Percentiles rank a stretch among this genome's conserved stretches.
phyloP scores from a whole-genome alignment of 176 grass and related monocot genomes.

The Aegilops sharonensis region DNA sequence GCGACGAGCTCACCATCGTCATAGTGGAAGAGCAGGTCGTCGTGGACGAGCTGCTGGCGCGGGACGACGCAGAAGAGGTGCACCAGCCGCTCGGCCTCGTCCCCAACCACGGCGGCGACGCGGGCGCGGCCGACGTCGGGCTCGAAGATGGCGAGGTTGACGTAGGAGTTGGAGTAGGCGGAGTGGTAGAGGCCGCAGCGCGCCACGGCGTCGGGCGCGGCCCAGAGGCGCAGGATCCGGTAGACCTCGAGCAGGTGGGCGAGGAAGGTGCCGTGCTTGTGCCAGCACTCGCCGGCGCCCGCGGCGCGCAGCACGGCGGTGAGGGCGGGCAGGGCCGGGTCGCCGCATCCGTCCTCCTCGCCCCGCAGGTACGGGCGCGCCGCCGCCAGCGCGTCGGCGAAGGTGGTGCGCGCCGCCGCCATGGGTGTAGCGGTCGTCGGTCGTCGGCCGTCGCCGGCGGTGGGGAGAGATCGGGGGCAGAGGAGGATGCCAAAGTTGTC shows the following conservation, averaged over 20 bases:
- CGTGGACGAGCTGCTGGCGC: slow-evolving; percentile 52
- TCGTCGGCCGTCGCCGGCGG: slow-evolving; percentile 5
- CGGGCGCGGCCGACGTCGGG: slow-evolving; percentile 45
- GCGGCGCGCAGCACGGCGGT: slow-evolving; percentile 50
- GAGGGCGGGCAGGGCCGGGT: slow-evolving; percentile 60
- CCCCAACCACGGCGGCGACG: slow-evolving; percentile 48
- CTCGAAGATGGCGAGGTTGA: slow-evolving; percentile 93
- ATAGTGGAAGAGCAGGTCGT: slow-evolving; percentile 53
- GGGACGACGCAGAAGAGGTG: slow-evolving; percentile 94
- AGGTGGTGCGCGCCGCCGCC: slow-evolving; percentile 41
- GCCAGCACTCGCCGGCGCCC: slow-evolving; percentile 86
- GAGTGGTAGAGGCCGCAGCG: slow-evolving; percentile 90
- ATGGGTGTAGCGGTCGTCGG: too few species aligned
- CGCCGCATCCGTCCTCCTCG: slow-evolving; percentile 44
- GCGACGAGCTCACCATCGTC: slow-evolving; percentile 44
- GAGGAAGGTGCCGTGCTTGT: slow-evolving; percentile 97
- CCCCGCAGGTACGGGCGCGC: slow-evolving; percentile 74
- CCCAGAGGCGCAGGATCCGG: slow-evolving; percentile 73
- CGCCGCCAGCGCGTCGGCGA: slow-evolving; percentile 41
- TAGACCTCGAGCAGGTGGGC: slow-evolving; percentile 73
- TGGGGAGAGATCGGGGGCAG: background rate
- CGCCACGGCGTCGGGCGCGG: slow-evolving; percentile 47
- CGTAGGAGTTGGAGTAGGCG: slow-evolving; percentile 90
- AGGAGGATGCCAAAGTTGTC: background rate
- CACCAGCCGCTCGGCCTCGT: slow-evolving; percentile 60